Percentiles rank a stretch among this genome's conserved stretches.
These are phyloP conservation scores for Blastobotrys serpentis DNA, from an alignment of 1,139 yeast species.

Conservation along the genomic window DNA sequence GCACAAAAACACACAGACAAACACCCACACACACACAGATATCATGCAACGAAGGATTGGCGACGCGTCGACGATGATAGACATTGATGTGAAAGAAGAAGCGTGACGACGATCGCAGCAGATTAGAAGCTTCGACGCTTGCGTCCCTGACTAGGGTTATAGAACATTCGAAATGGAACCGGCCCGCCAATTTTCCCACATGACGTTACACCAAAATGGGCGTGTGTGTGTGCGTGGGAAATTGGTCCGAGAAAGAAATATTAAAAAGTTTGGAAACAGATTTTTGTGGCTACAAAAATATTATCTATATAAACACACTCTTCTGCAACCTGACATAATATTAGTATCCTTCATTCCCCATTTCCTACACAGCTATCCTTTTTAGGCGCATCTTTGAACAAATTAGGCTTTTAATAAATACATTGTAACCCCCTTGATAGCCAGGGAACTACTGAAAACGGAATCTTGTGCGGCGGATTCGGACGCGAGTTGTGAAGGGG, in stretches of 20 bases:
- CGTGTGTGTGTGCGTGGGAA: neutral
- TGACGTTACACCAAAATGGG: too few species aligned
- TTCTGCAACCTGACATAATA: conserved; percentile 9
- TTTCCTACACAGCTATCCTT: conserved; percentile 2
- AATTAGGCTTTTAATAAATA: neutral
- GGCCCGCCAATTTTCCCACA: too few species aligned
- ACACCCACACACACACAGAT: too few species aligned
- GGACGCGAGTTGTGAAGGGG: neutral
- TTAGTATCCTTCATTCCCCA: conserved; percentile 8
- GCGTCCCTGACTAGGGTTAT: conserved; percentile 8
- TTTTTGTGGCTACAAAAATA: too few species aligned
- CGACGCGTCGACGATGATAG: neutral
- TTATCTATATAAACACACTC: too few species aligned
- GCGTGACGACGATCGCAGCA: neutral
- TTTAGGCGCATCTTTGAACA: neutral
- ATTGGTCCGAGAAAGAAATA: too few species aligned
- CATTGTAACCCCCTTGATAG: conserved; percentile 4
- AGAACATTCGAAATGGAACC: too few species aligned
- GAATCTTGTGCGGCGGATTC: conserved; percentile 4
- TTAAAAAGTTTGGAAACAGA: too few species aligned
- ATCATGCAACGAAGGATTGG: neutral
- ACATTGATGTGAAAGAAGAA: neutral
- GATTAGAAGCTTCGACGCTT: neutral
- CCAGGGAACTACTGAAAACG: neutral
- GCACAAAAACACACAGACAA: too few species aligned